These are phyloP conservation scores for Malassezia obtusa DNA, from an alignment of 1,284 basidiomycete genomes.

Conservation along the genomic window DNA sequence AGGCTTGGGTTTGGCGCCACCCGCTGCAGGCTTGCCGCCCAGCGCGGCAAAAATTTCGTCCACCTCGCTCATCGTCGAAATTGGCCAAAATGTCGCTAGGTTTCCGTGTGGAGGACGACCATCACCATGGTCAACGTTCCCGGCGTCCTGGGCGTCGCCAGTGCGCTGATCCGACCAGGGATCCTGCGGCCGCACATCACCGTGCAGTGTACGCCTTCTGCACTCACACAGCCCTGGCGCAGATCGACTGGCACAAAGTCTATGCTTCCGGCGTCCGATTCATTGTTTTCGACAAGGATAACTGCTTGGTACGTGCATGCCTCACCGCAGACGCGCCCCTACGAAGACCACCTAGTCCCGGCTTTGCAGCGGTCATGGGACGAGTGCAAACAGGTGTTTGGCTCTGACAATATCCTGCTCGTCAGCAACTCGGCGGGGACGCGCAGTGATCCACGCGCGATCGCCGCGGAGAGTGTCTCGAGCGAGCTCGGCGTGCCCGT, in stretches of 20 bases:
- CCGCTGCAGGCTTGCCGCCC: background rate
- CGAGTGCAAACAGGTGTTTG: conserved; percentile 64
- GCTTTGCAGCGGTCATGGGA: conserved; percentile 62
- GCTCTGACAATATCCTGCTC: conserved; percentile 68
- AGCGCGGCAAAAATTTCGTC: conserved; percentile 13
- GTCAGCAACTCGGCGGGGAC: conserved; percentile 91
- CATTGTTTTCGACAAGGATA: conserved; percentile 92
- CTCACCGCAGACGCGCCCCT: conserved; percentile 37
- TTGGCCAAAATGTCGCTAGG: background rate
- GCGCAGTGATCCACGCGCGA: conserved; percentile 63
- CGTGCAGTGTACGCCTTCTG: conserved; percentile 52
- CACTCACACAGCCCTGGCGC: conserved; percentile 59
- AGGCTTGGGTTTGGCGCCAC: too few relatives aligned
- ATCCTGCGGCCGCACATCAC: conserved; percentile 63
- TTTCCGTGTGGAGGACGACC: background rate
- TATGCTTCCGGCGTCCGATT: conserved; percentile 69
- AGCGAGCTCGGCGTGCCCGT: conserved; percentile 69
- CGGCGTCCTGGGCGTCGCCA: conserved; percentile 64
- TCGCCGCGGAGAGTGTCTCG: conserved; percentile 79
- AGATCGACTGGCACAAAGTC: conserved; percentile 73
- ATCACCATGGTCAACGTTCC: conserved; percentile 56
- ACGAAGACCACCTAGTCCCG: conserved; percentile 29
- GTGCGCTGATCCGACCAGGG: conserved; percentile 63
- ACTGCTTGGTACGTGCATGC: conserved; percentile 64
- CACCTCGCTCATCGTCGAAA: conserved; percentile 11